Conservation (phyloP, 2,329 filamentous ascomycete genomes). For the Trichoderma polysporum region DNA sequence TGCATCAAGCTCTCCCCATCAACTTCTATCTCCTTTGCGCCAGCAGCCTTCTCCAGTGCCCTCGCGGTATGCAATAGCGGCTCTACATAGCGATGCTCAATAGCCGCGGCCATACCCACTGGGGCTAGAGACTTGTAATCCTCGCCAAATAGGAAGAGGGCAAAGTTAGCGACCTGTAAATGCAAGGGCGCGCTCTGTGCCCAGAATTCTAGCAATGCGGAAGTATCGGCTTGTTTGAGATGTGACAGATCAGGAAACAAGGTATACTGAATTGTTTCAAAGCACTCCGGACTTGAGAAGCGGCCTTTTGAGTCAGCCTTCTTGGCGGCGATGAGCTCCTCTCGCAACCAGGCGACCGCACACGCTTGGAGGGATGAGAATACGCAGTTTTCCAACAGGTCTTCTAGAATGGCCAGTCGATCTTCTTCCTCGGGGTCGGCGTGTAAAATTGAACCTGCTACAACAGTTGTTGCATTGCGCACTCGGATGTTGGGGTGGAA, state of each 20-base stretch:
- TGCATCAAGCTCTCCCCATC: constrained; percentile 39
- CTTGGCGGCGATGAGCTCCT: constrained; percentile 55
- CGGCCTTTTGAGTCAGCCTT: constrained; percentile 33
- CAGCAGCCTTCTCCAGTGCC: constrained; percentile 34
- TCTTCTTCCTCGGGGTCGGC: constrained; percentile 59
- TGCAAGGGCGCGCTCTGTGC: constrained; percentile 53
- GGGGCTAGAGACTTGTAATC: constrained; percentile 52
- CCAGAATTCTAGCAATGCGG: constrained; percentile 53
- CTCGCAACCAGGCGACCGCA: constrained; percentile 62
- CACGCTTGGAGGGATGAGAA: constrained; percentile 62
- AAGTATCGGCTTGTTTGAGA: constrained; percentile 43
- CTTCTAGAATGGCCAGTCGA: constrained; percentile 61
- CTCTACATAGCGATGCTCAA: constrained; percentile 58
- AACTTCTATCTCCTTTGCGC: constrained; percentile 35
- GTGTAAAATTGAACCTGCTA: constrained; percentile 57
- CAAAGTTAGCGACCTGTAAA: constrained; percentile 61
- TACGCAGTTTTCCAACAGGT: constrained; percentile 64
- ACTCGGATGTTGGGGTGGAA: constrained; percentile 56
- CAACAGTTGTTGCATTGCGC: constrained; percentile 53
- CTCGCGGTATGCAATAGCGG: constrained; percentile 50
- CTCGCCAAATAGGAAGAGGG: constrained; percentile 53
- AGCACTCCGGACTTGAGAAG: constrained; percentile 55
- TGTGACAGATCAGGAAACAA: constrained; percentile 58
- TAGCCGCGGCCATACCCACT: constrained; percentile 54
- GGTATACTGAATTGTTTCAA: constrained; percentile 61